A percentile compares a stretch with the other conserved stretches of the same genome.
Evolutionary conservation across 768 basidiomycete genomes (phyloP).

Genomic region (Boletus edulis): DNA sequence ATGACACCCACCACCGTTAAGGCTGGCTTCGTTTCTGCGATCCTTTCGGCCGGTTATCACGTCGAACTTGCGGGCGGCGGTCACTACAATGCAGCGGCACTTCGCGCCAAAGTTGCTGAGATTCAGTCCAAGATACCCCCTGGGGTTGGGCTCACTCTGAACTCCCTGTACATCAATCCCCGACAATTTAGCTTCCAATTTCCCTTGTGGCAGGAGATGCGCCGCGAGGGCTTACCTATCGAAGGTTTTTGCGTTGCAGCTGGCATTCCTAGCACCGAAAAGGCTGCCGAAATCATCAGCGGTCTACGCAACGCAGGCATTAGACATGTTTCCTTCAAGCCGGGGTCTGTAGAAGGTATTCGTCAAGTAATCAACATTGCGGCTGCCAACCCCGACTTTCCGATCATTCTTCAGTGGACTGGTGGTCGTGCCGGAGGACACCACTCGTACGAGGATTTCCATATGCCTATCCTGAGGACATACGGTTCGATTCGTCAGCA

Average conservation of each 20-base stretch:
- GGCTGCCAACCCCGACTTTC: conserved; percentile 90
- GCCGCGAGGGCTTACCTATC: conserved; percentile 89
- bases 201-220: conserved; percentile 98
- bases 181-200: conserved; percentile 97
- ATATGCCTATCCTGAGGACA: conserved; percentile 89
- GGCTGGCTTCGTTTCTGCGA: conserved; percentile 90
- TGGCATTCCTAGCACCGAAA: conserved; percentile 95
- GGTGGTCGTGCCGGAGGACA: conserved; percentile 98
- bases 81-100: conserved; percentile 88
- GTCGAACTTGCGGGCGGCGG: conserved; percentile 97
- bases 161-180: conserved; percentile 97
- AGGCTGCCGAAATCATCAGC: conserved; percentile 93
- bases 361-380: conserved; percentile 97
- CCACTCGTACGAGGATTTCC: conserved; percentile 98
- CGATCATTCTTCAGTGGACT: conserved; percentile 98
- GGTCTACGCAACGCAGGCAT: conserved; percentile 82
- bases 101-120: conserved; percentile 89
- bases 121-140: conserved; percentile 82
- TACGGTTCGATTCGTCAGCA: conserved; percentile 90
- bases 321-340: conserved; percentile 97
- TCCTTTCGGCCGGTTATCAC: conserved; percentile 92
- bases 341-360: conserved; percentile 96
- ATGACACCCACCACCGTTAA: conserved; percentile 99
- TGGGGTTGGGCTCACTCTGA: conserved; percentile 91
- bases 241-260: conserved; percentile 99